phyloP scores from a whole-genome alignment of 2,329 filamentous ascomycete species.

The Neonectria neomacrospora region DNA sequence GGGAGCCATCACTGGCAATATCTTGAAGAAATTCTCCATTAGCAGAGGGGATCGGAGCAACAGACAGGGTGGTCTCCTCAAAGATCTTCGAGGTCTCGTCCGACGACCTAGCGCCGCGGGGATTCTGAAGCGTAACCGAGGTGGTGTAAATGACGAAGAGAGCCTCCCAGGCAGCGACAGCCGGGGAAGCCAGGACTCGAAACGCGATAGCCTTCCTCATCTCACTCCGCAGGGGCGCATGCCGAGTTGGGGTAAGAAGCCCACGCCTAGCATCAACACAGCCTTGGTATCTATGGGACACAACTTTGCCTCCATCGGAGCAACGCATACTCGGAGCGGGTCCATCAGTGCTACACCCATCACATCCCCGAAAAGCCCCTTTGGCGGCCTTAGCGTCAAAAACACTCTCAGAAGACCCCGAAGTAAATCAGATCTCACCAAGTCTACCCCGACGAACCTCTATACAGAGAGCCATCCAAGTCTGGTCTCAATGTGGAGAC shows the following conservation, averaged over 20 bases:
- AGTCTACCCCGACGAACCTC: constrained; percentile 45
- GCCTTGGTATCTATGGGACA: constrained; percentile 66
- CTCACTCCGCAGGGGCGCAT: constrained; percentile 64
- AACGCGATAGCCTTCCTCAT: constrained; percentile 56
- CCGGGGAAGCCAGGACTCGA: constrained; percentile 47
- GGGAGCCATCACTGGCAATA: constrained; percentile 67
- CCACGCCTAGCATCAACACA: constrained; percentile 68
- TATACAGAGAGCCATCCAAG: constrained; percentile 54
- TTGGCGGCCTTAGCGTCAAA: constrained; percentile 58
- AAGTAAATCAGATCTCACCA: constrained; percentile 66
- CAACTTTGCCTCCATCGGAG: constrained; percentile 65
- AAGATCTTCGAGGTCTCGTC: constrained; percentile 61
- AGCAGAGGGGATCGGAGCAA: constrained; percentile 57
- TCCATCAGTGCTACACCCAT: constrained; percentile 67
- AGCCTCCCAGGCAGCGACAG: constrained; percentile 40
- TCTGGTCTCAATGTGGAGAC: constrained; percentile 63
- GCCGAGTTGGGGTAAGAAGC: constrained; percentile 63
- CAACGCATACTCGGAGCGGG: constrained; percentile 66
- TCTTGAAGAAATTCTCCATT: constrained; percentile 71
- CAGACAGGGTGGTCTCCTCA: constrained; percentile 61
- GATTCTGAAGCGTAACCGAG: constrained; percentile 60
- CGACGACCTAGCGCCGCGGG: constrained; percentile 60
- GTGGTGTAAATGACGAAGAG: constrained; percentile 51
- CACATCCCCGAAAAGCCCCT: constrained; percentile 64
- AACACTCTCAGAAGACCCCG: constrained; percentile 64